Evolutionary conservation across 257 asterid species (phyloP).

Genomic region (Anisodus acutangulus): DNA sequence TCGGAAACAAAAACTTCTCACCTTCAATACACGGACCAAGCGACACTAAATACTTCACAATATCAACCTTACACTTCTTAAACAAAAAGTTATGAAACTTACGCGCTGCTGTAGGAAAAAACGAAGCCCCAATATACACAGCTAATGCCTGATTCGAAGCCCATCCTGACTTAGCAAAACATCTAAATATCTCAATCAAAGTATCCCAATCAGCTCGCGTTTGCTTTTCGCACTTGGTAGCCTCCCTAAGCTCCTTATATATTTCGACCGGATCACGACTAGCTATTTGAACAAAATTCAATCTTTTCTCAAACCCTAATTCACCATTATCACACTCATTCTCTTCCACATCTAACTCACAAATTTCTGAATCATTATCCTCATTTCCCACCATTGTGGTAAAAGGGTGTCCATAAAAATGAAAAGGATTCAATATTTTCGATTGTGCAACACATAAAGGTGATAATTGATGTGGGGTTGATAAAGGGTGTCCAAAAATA

Average conservation of each 20-base stretch:
- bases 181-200: constrained; percentile 53
- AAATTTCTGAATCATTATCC: constrained; percentile 11
- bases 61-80: constrained; percentile 52
- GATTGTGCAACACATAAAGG: constrained; percentile 31
- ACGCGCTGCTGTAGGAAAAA: constrained; percentile 69
- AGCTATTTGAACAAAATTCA: constrained; percentile 45
- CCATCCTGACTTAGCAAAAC: constrained; percentile 76
- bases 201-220: constrained; percentile 58
- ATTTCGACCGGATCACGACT: constrained; percentile 66
- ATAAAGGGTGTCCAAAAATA: constrained; percentile 29
- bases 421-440: constrained; percentile 28
- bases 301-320: constrained; percentile 32
- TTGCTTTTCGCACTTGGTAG: constrained; percentile 37
- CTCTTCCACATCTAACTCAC: constrained; percentile 40
- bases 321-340: constrained; percentile 29
- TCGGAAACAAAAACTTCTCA: constrained; percentile 78
- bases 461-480: constrained; percentile 32
- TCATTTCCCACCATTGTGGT: constrained; percentile 44
- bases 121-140: constrained; percentile 75
- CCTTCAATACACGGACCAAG: constrained; percentile 71
- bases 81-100: constrained; percentile 60
- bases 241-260: constrained; percentile 59
- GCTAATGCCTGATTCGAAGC: constrained; percentile 88
- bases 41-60: constrained; percentile 60
- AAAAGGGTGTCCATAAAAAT: constrained; percentile 39